Conservation (phyloP, 1,284 basidiomycete species). For the Laetiporus sulphureus region DNA sequence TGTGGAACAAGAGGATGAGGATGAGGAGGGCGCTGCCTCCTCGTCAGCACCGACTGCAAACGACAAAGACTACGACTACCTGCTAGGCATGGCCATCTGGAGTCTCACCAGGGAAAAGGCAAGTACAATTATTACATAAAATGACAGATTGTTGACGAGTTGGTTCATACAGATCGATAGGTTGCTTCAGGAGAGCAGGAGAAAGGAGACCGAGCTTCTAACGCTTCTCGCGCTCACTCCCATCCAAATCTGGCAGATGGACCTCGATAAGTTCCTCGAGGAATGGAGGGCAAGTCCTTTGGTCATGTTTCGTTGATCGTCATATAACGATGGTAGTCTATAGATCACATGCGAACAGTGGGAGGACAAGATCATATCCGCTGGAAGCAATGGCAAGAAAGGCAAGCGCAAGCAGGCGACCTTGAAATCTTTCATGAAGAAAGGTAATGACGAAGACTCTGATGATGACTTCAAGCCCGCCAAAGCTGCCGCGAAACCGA, state of each 20-base stretch:
- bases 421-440: conserved; percentile 47
- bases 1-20: conserved; percentile 57
- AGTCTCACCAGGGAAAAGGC: conserved; percentile 95
- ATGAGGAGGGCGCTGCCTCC: conserved; percentile 44
- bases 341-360: conserved; percentile 61
- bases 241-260: conserved; percentile 85
- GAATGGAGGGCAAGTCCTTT: conserved; percentile 72
- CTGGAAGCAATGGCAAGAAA: conserved; percentile 45
- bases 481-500: conserved; percentile 48
- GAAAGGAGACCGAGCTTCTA: conserved; percentile 83
- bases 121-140: conserved; percentile 12
- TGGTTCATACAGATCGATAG: conserved; percentile 68
- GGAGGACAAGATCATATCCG: conserved; percentile 43
- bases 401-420: conserved; percentile 75
- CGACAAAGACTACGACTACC: conserved; percentile 85
- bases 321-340: conserved; percentile 10
- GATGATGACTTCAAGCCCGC: conserved; percentile 75
- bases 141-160: conserved; percentile 1
- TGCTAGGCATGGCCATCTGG: conserved; percentile 93
- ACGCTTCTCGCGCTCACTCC: conserved; percentile 76
- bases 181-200: conserved; percentile 73
- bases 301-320: not conserved
- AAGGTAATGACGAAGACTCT: conserved; percentile 39
- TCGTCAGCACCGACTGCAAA: conserved; percentile 25
- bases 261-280: conserved; percentile 79